Evolutionary conservation across 148 eudicot genomes (phyloP), one percentile per base, ranked within the genome.

Genomic region (Fagopyrum tataricum): DNA sequence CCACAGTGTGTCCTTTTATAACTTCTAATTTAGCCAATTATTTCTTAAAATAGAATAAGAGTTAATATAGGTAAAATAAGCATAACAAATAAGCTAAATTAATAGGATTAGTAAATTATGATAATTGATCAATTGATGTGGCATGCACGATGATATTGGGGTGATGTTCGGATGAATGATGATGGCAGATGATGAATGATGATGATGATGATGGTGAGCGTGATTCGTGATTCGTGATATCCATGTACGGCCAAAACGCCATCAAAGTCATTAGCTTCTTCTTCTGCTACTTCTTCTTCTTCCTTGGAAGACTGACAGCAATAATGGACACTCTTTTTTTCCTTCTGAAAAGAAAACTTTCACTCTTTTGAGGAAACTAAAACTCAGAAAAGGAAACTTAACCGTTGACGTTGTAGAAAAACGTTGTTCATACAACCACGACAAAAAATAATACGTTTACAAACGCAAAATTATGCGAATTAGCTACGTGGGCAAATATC

Each of bases 261-360:
- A 61, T 26, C 67, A 61, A 61, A 61, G 15, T 58, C 7, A 58
- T 23, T 61, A 24, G 67, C 67, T 61, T 61, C 67, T 61, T 61
- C 67, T 61, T 61, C 67, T 26, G 24, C 67, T 24, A 10, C 0
- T 24, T 61, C 67, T 31, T 31, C 37, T 31, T 31, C 37, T 31
- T 31, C 37, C 1, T 31, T 31, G 37, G 37, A 31, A 31, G 37
- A 31, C 37, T 61, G 67, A 26, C 67, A 61, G 23, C 40, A 61
- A 26, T 26, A 61, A 61, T 61, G 67, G 41, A 46, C 67, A 31
- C 24, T 59, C 66, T 10, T 59, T 59, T 59, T 3, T 31, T 31
- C 2, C 37, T 59, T 23, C 67, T 61, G 67, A 4, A 26, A 26
- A 4, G 17, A 6, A 12, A 18, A 26, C 37, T 10, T 10, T 26